Base-by-base conservation (phyloP, 2,329 filamentous ascomycete genomes). In the Whalleya microplaca region DNA sequence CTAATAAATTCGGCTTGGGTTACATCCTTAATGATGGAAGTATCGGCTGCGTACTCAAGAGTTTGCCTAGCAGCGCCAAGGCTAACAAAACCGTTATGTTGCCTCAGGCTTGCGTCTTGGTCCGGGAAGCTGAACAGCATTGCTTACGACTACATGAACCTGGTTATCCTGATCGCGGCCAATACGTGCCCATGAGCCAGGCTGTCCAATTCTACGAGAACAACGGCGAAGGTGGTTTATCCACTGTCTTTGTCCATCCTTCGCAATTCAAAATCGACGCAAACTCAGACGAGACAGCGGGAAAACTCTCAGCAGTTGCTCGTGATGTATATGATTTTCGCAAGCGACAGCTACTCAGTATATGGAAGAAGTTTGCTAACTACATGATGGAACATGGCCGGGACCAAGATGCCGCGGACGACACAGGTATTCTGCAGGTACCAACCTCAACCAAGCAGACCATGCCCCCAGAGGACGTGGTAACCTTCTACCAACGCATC, bases 21-120 rank as follows among this genome's bases (percentile, higher is more conserved):
- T 95, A 94, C 68, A 91, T 94, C 55, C 78, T 95, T 51, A 91
- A 91, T 59, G 89, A 94, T 63, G 90, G 91, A 27, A 92, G 87
- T 59, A 87, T 93, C 19, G 91, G 90, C 16, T 92, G 89, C 62
- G 84, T 88, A 47, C 76, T 86, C 48, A 78, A 80, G 21, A 83
- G 82, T 55, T 82, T 86, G 51, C 80, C 81, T 2, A 71, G 71
- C 12, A 80, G 79, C 1, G 77, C 77, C 1, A 77, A 81, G 48
- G 81, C 80, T 23, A 75, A 75, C 57, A 79, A 78, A 59, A 75
- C 74, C 1, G 80, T 81, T 12, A 75, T 79, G 55, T 76, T 87
- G 23, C 89, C 89, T 0, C 88, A 90, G 0, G 88, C 87, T 2
- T 89, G 89, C 63, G 82, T 92, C 21, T 81, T 92, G 55, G 85